Evolutionary conservation across 2,329 filamentous ascomycete genomes (phyloP).

Genomic region (Alternaria alternata): DNA sequence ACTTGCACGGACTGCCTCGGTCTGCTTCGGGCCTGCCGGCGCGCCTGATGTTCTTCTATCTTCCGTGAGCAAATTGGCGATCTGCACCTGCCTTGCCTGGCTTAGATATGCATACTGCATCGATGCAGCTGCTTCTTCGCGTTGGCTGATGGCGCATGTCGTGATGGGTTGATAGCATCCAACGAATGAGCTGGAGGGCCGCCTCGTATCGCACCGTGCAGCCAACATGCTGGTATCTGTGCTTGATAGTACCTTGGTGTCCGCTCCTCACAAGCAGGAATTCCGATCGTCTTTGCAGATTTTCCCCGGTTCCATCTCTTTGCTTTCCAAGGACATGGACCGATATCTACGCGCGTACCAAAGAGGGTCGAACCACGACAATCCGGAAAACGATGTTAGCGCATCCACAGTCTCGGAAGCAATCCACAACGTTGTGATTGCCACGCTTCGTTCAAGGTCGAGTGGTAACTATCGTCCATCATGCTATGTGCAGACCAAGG

Average conservation of each 20-base stretch:
- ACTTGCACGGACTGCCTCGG: conserved; percentile 1
- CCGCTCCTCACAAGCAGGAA: not conserved
- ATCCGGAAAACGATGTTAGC: not conserved
- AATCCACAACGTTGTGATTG: not conserved
- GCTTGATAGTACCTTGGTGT: not conserved
- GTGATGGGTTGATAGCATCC: not conserved
- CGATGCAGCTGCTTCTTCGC: conserved; percentile 3
- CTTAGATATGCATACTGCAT: conserved; percentile 5
- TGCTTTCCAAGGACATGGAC: not conserved
- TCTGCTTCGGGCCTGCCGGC: conserved; percentile 6
- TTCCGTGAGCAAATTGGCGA: conserved; percentile 4
- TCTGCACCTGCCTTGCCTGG: conserved; percentile 18
- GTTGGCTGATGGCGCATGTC: not conserved
- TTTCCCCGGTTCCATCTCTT: not conserved
- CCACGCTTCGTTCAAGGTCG: not conserved
- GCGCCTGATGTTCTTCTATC: not conserved
- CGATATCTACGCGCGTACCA: not conserved
- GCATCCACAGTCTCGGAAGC: not conserved
- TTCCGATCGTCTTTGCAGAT: not conserved
- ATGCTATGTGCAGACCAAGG: not conserved
- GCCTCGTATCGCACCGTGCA: not conserved
- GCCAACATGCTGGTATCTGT: not conserved
- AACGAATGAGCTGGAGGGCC: not conserved
- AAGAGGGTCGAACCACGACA: not conserved
- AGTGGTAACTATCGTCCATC: not conserved